Conservation (phyloP, 345 rosid genomes). For the Rubroshorea leprosula region DNA sequence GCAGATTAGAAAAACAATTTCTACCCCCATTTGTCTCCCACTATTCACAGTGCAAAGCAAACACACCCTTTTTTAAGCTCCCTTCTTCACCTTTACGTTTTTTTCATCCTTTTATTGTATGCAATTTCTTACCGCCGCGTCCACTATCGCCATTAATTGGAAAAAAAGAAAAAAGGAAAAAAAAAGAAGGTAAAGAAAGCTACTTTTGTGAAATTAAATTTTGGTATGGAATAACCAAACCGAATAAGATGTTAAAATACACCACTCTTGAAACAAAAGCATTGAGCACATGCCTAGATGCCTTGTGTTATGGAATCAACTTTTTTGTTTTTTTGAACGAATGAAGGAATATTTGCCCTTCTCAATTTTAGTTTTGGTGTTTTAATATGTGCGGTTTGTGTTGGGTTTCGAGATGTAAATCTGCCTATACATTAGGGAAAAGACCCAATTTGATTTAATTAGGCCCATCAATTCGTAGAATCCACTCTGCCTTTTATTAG, state of each 20-base stretch:
- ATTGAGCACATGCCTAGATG: neutral
- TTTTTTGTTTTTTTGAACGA: neutral
- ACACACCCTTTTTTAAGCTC: neutral
- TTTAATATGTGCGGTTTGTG: too few relatives aligned
- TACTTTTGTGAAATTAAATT: too few relatives aligned
- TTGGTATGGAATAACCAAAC: too few relatives aligned
- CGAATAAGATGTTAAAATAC: neutral
- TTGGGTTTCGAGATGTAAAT: too few relatives aligned
- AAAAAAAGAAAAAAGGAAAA: neutral
- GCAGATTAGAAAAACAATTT: neutral
- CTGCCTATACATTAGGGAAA: too few relatives aligned
- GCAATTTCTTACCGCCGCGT: constrained; percentile 22
- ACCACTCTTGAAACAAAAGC: neutral
- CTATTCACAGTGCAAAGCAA: constrained; percentile 11
- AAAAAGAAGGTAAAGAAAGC: neutral
- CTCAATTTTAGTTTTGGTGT: too few relatives aligned
- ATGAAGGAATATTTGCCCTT: too few relatives aligned
- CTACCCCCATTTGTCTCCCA: constrained; percentile 15
- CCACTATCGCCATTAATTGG: constrained; percentile 9
- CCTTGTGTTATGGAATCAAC: neutral
- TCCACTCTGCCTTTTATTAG: too few relatives aligned
- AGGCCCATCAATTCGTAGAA: too few relatives aligned
- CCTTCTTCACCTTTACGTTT: neutral
- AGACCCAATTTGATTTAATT: too few relatives aligned
- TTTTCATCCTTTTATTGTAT: neutral